Evolutionary conservation across 768 basidiomycete species (phyloP).

Genomic region (Polyporus arcularius): DNA sequence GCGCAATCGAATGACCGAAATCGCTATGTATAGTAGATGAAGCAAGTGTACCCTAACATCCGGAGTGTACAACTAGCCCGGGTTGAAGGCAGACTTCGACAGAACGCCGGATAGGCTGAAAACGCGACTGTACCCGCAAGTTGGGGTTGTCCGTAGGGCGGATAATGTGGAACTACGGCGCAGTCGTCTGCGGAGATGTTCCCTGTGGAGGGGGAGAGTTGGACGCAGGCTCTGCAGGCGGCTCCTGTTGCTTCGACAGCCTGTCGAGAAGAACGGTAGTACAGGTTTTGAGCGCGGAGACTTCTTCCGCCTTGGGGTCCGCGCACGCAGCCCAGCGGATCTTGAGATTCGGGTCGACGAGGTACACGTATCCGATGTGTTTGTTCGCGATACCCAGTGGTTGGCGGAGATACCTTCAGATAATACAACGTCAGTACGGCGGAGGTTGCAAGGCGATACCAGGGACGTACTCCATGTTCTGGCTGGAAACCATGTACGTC

Average conservation of each 20-base stretch:
- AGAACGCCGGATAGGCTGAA: too few species aligned
- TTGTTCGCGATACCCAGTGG: constrained; percentile 88
- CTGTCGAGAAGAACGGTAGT: constrained; percentile 68
- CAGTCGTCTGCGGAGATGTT: not conserved
- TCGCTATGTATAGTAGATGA: too few species aligned
- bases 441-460: not conserved
- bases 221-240: not conserved
- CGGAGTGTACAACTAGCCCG: too few species aligned
- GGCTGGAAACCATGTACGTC: constrained; percentile 77
- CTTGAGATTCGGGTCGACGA: constrained; percentile 82
- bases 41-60: too few species aligned
- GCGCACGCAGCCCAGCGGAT: constrained; percentile 94
- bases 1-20: too few species aligned
- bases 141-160: too few species aligned
- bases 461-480: constrained; percentile 64
- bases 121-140: too few species aligned
- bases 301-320: constrained; percentile 77
- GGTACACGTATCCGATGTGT: constrained; percentile 88
- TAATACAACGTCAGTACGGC: not conserved
- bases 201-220: not conserved
- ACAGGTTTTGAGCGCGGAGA: constrained; percentile 66
- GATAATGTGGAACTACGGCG: too few species aligned
- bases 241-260: constrained; percentile 10
- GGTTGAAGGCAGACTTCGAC: too few species aligned
- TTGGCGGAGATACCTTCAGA: constrained; percentile 61